phyloP scores from a whole-genome alignment of 2,329 filamentous ascomycete genomes.

The Fusarium haematococcum region DNA sequence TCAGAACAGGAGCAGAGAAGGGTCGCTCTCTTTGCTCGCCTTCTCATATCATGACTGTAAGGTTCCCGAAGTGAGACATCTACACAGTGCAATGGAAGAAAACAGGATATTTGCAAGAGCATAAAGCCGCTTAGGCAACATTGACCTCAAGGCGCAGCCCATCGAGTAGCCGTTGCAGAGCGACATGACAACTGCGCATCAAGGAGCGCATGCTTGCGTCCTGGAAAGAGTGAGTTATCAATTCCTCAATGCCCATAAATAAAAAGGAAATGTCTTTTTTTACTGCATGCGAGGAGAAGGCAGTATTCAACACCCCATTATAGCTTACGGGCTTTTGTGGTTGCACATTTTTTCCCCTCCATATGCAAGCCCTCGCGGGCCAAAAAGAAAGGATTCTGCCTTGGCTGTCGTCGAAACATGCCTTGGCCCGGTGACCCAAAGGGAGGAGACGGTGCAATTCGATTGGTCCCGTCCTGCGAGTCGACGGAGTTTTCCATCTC shows the following conservation, averaged over 20 bases:
- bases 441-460: neutral
- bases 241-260: neutral
- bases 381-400: neutral
- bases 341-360: neutral
- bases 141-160: neutral
- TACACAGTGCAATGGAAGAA: neutral
- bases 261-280: neutral
- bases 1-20: neutral
- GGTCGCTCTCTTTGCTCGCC: neutral
- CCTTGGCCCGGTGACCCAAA: neutral
- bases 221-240: neutral
- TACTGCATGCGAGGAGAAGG: neutral
- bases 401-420: slow-evolving; percentile 8
- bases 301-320: neutral
- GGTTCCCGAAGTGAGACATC: neutral
- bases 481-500: neutral
- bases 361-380: neutral
- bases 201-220: neutral
- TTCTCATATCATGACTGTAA: neutral
- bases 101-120: neutral
- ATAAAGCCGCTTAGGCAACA: neutral
- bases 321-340: neutral
- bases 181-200: neutral
- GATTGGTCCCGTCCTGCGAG: neutral
- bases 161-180: neutral